A percentile compares a stretch with the other conserved stretches of the same genome.
These are phyloP conservation scores for Naganishia friedmannii DNA, from an alignment of 768 basidiomycete genomes.

Conservation along the genomic window DNA sequence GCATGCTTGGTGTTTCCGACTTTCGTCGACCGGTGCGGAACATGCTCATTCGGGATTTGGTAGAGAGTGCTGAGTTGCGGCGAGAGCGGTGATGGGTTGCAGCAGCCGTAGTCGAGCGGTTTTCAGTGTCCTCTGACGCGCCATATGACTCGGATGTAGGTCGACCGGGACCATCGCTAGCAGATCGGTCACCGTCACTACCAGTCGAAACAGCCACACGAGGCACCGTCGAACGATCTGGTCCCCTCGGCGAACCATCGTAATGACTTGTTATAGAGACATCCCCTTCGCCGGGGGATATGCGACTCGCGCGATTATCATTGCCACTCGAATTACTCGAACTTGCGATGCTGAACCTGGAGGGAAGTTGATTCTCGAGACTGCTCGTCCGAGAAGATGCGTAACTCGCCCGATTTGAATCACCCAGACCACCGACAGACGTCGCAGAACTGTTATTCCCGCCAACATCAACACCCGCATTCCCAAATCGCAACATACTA, in stretches of 20 bases:
- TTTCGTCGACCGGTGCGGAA: conserved; percentile 58
- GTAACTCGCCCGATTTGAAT: conserved; percentile 9
- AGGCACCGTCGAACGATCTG: background rate
- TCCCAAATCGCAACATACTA: conserved; percentile 69
- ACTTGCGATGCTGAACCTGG: conserved; percentile 31
- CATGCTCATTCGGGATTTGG: conserved; percentile 62
- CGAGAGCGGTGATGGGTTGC: conserved; percentile 44
- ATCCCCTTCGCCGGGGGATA: background rate
- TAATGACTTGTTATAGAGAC: background rate
- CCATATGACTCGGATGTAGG: conserved; percentile 2
- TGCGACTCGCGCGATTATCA: conserved; percentile 16
- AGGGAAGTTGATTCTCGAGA: conserved; percentile 21
- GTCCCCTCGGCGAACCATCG: background rate
- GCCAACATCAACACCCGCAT: conserved; percentile 34
- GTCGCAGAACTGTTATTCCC: background rate
- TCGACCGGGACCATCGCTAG: background rate
- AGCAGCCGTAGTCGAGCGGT: background rate
- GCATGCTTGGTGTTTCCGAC: conserved; percentile 81
- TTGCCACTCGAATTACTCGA: conserved; percentile 15
- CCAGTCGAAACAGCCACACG: background rate
- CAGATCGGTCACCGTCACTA: background rate
- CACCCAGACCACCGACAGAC: conserved; percentile 1
- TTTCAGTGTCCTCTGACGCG: background rate
- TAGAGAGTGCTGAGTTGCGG: conserved; percentile 42
- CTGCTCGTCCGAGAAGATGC: conserved; percentile 17